A percentile compares a stretch with the other conserved stretches of the same genome.
Evolutionary conservation across 768 basidiomycete species (phyloP).

Genomic region (Hygrocybe punicea): DNA sequence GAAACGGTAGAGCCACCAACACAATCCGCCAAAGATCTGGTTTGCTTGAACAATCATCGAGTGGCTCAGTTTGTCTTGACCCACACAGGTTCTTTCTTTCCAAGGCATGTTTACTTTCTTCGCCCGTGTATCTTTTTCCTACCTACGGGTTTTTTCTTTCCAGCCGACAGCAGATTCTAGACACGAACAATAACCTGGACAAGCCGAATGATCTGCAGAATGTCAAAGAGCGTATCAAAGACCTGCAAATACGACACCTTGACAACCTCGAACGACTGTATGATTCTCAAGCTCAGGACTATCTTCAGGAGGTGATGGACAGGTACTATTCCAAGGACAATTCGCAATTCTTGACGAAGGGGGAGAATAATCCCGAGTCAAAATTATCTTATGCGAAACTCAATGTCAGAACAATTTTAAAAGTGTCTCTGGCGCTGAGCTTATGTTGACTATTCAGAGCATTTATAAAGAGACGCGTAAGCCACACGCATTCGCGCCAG

Average conservation of each 20-base stretch:
- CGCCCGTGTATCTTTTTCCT: background rate
- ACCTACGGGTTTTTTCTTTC: background rate
- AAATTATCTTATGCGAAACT: constrained; percentile 21
- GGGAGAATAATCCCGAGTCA: constrained; percentile 20
- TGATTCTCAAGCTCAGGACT: constrained; percentile 34
- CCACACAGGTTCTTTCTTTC: constrained; percentile 37
- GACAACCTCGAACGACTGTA: constrained; percentile 41
- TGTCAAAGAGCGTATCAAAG: constrained; percentile 28
- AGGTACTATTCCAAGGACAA: constrained; percentile 35
- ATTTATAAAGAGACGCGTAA: constrained; percentile 24
- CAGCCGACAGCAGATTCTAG: constrained; percentile 8
- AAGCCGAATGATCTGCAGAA: constrained; percentile 25
- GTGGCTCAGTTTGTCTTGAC: constrained; percentile 41
- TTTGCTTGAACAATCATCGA: constrained; percentile 31
- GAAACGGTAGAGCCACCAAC: background rate
- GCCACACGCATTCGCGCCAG: constrained; percentile 12
- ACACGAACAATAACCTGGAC: constrained; percentile 35
- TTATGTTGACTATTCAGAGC: constrained; percentile 14
- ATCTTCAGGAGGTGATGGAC: constrained; percentile 33
- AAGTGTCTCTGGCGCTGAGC: background rate
- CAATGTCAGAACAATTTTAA: constrained; percentile 15
- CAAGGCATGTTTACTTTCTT: constrained; percentile 40
- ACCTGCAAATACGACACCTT: constrained; percentile 29
- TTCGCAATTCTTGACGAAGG: constrained; percentile 15
- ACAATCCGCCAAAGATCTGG: constrained; percentile 4